Base-by-base conservation (phyloP, 257 asterid genomes). In the Marsdenia floribunda region DNA sequence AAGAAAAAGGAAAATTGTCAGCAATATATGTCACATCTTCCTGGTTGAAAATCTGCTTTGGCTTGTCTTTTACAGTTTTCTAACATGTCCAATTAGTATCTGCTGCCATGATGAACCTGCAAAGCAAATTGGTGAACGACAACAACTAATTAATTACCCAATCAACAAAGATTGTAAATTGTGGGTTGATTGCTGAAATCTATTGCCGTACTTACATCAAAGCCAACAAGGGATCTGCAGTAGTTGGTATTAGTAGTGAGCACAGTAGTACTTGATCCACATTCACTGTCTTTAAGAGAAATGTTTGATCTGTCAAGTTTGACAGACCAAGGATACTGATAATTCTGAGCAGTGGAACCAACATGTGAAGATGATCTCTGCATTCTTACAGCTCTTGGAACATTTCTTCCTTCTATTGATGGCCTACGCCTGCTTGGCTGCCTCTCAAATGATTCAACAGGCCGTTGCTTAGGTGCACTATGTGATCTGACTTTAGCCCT, bases 381-480 rank as follows among this genome's bases (percentile, higher is more conserved):
- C 99, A 95, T 95, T 78, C 83, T 81, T 0, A 90, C 96, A 0
- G 96, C 98, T 71, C 96, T 80, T 1, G 99, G 98, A 1, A 95
- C 93, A 54, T 88, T 95, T 71, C 98, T 83, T 2, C 99, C 98
- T 79, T 95, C 98, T 1, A 95, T 74, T 0, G 99, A 92, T 16
- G 96, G 93, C 82, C 92, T 83, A 0, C 97, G 79, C 80, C 86
- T 80, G 71, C 91, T 89, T 0, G 88, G 86, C 67, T 82, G 96
- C 76, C 96, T 85, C 82, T 92, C 97, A 1, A 85, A 74, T 16
- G 91, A 53, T 80, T 95, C 99, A 0, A 65, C 70, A 0, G 98
- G 97, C 69, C 99, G 82, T 63, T 89, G 94, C 79, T 92, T 94
- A n/a, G 99, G 99, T n/a, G 97, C 98, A 52, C 99, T 94, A 13